Percentiles rank a stretch among this genome's conserved stretches.
Conservation (phyloP, 805 yeast genomes). For the Myxozyma sirexii region DNA sequence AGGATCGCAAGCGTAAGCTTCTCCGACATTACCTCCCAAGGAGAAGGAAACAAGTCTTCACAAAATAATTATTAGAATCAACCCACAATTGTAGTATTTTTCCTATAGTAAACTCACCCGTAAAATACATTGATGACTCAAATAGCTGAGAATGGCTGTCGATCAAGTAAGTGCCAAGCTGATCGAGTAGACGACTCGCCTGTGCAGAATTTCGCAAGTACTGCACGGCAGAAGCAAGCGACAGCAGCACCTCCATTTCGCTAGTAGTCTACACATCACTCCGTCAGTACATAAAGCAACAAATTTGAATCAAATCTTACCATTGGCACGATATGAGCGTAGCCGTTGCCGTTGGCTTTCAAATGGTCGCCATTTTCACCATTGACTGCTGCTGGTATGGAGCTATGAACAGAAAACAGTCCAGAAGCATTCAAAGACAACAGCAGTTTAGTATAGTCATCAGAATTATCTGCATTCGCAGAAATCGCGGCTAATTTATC, state of each 20-base stretch:
- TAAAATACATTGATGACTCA: slow-evolving; percentile 36
- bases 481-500: slow-evolving; percentile 45
- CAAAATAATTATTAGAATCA: not conserved
- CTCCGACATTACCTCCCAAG: slow-evolving; percentile 49
- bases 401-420: slow-evolving; percentile 35
- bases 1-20: slow-evolving; percentile 44
- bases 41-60: slow-evolving; percentile 44
- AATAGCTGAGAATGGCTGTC: slow-evolving; percentile 52
- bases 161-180: slow-evolving; percentile 51
- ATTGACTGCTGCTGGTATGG: slow-evolving; percentile 29
- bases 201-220: slow-evolving; percentile 45
- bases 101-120: slow-evolving; percentile 19
- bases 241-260: slow-evolving; percentile 58
- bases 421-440: slow-evolving; percentile 39
- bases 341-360: slow-evolving; percentile 27
- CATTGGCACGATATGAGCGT: slow-evolving; percentile 25
- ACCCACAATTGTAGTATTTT: not conserved
- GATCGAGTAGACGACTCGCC: slow-evolving; percentile 49
- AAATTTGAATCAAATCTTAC: not conserved
- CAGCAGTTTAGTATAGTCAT: slow-evolving; percentile 33
- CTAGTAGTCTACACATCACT: slow-evolving; percentile 23
- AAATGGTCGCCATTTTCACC: slow-evolving; percentile 33
- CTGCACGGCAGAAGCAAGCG: slow-evolving; percentile 54
- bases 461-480: slow-evolving; percentile 36
- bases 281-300: slow-evolving; percentile 1